Conservation (phyloP, 306 rosid genomes). For the Astragalus membranaceus region DNA sequence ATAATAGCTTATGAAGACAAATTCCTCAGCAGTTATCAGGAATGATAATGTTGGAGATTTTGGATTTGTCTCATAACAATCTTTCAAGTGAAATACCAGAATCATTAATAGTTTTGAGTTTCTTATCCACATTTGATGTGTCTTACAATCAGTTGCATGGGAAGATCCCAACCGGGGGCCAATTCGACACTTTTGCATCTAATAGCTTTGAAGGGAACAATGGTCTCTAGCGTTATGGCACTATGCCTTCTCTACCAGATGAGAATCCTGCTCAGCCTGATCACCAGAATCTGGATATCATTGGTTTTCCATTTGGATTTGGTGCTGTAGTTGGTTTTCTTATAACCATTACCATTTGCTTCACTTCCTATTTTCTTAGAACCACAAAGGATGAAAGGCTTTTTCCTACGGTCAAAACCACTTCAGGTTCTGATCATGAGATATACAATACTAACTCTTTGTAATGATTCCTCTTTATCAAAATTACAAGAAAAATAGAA, state of each 20-base stretch:
- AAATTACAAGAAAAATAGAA: too few species aligned
- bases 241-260: background rate
- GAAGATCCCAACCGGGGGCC: conserved; percentile 16
- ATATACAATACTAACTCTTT: too few species aligned
- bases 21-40: conserved; percentile 17
- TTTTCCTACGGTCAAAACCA: too few species aligned
- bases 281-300: background rate
- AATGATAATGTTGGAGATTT: conserved; percentile 27
- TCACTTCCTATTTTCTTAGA: background rate
- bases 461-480: background rate
- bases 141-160: conserved; percentile 26
- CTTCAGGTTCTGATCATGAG: too few species aligned
- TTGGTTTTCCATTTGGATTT: conserved; percentile 13
- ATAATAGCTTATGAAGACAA: conserved; percentile 12
- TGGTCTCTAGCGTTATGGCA: background rate
- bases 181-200: conserved; percentile 26
- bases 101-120: background rate
- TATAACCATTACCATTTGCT: background rate
- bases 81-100: conserved; percentile 20
- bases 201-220: conserved; percentile 23
- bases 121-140: conserved; percentile 24
- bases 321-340: conserved; percentile 12
- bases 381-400: too few species aligned
- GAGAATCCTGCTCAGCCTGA: background rate
- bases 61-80: conserved; percentile 28